phyloP scores from a whole-genome alignment of 371 early-diverging fungal genomes.

The Blyttiomyces sp. region DNA sequence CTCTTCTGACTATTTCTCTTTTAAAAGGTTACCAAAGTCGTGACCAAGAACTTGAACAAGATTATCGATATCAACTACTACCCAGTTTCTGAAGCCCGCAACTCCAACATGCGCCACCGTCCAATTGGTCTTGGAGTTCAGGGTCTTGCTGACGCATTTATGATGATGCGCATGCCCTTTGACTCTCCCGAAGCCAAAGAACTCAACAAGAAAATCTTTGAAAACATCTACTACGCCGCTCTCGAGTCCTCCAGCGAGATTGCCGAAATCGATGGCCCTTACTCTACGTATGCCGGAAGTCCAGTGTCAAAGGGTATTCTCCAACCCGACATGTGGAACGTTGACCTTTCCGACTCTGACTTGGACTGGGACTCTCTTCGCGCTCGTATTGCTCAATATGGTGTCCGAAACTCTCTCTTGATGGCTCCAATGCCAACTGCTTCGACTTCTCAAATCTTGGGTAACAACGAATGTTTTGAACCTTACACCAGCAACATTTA shows the following conservation, averaged over 20 bases:
- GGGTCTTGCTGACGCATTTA: conserved; percentile 98
- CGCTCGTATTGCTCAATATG: conserved; percentile 78
- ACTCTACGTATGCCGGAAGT: conserved; percentile 87
- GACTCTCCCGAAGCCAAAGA: conserved; percentile 89
- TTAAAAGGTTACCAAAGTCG: conserved; percentile 72
- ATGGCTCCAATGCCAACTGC: conserved; percentile 99
- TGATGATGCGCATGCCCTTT: conserved; percentile 93
- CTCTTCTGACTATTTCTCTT: conserved; percentile 8
- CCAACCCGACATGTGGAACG: conserved; percentile 95
- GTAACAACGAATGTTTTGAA: conserved; percentile 99
- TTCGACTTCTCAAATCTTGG: conserved; percentile 97
- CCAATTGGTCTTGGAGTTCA: conserved; percentile 99
- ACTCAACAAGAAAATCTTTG: conserved; percentile 93
- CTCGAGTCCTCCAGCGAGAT: conserved; percentile 94
- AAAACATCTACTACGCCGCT: conserved; percentile 97
- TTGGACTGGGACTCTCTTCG: conserved; percentile 90
- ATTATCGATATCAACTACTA: conserved; percentile 98
- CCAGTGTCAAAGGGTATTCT: conserved; percentile 92
- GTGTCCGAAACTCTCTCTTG: conserved; percentile 97
- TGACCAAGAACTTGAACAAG: conserved; percentile 92
- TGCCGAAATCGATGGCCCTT: conserved; percentile 81
- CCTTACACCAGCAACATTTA: conserved; percentile 99
- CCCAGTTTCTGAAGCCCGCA: conserved; percentile 88
- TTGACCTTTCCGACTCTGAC: conserved; percentile 71
- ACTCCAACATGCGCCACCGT: conserved; percentile 92